Evolutionary conservation across 192 early-diverging fungal genomes (phyloP).

Genomic region (Kappamyces sp.): DNA sequence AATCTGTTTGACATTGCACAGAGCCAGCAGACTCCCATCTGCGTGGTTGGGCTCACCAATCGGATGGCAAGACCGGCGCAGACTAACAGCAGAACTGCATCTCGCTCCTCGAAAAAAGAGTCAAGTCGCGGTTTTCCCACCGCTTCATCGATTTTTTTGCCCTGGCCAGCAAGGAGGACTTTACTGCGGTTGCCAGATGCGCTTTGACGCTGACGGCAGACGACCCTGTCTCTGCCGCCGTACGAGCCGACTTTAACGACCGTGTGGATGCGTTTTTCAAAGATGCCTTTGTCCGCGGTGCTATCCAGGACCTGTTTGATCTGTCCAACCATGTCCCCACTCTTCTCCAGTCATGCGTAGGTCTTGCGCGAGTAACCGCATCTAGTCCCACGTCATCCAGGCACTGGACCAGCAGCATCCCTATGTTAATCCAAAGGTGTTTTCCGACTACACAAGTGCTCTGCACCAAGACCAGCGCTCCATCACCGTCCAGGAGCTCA

Average conservation of each 20-base stretch:
- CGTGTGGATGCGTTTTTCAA: background rate
- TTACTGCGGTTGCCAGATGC: conserved; percentile 47
- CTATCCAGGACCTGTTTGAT: conserved; percentile 50
- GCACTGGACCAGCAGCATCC: background rate
- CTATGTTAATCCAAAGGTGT: conserved; percentile 1
- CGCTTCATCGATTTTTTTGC: conserved; percentile 70
- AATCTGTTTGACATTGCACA: conserved; percentile 90
- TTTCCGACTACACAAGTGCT: background rate
- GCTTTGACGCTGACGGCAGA: conserved; percentile 34
- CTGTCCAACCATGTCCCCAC: conserved; percentile 49
- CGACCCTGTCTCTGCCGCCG: background rate
- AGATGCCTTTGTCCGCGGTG: background rate
- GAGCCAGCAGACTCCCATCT: conserved; percentile 74
- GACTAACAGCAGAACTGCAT: conserved; percentile 59
- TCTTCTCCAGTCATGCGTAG: conserved; percentile 52
- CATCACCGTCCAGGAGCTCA: conserved; percentile 41
- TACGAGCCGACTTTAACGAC: background rate
- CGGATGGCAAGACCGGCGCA: conserved; percentile 29
- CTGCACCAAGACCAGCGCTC: conserved; percentile 6
- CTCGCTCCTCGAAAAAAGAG: conserved; percentile 85
- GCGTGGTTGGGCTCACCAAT: conserved; percentile 79
- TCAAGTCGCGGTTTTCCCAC: conserved; percentile 91
- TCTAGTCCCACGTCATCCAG: conserved; percentile 4
- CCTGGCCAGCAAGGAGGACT: conserved; percentile 48
- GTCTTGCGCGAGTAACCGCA: conserved; percentile 1